Evolutionary conservation across 1,284 basidiomycete genomes (phyloP).

Genomic region (Cutaneotrichosporon daszewskae): DNA sequence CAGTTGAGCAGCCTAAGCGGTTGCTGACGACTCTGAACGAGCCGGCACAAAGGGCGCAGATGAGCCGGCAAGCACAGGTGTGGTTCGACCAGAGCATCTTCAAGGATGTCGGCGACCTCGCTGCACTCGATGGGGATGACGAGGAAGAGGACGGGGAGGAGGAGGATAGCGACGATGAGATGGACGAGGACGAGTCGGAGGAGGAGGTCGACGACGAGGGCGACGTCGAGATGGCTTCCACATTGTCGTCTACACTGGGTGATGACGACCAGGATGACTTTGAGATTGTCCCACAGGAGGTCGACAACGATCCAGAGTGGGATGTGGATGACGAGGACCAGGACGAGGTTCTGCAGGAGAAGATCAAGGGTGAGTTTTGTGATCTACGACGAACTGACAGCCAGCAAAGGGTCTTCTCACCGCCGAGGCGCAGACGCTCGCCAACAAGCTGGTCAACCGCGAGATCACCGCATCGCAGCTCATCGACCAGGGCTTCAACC

Average conservation of each 20-base stretch:
- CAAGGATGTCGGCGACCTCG: constrained; percentile 61
- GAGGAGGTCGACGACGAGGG: constrained; percentile 37
- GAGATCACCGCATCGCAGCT: constrained; percentile 82
- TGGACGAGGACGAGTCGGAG: constrained; percentile 39
- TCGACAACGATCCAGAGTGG: constrained; percentile 64
- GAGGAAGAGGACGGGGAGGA: constrained; percentile 50
- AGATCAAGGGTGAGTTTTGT: constrained; percentile 61
- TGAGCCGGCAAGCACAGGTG: constrained; percentile 56
- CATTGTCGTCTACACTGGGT: constrained; percentile 21
- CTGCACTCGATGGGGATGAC: constrained; percentile 51
- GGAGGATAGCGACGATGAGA: constrained; percentile 44
- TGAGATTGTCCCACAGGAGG: constrained; percentile 64
- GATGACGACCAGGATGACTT: constrained; percentile 54
- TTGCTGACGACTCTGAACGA: constrained; percentile 39
- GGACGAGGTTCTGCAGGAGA: constrained; percentile 64
- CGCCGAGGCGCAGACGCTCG: constrained; percentile 85
- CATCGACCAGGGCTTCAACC: constrained; percentile 93
- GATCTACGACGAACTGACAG: constrained; percentile 4
- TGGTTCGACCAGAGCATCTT: constrained; percentile 98
- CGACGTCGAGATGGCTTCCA: constrained; percentile 37
- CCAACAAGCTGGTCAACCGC: constrained; percentile 87
- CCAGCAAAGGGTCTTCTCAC: constrained; percentile 80
- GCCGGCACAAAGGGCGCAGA: constrained; percentile 37
- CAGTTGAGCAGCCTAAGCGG: constrained; percentile 40
- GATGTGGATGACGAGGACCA: constrained; percentile 71